These are phyloP conservation scores for Keithomyces neogunnii DNA, from an alignment of 2,329 filamentous ascomycete genomes.

Conservation along the genomic window DNA sequence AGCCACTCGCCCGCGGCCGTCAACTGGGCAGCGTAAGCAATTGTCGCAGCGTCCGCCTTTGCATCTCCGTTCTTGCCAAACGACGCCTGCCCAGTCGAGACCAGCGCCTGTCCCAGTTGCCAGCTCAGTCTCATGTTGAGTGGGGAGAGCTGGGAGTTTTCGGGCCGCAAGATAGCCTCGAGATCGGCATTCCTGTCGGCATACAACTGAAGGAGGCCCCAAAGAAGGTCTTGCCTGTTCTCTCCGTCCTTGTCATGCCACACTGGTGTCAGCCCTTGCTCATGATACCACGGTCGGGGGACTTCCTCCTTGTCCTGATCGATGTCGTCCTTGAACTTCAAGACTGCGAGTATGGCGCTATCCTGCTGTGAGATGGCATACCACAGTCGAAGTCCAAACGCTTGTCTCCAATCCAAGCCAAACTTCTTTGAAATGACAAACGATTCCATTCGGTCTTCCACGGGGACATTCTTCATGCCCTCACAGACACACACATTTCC, in stretches of 20 bases:
- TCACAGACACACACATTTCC: constrained; percentile 81
- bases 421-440: constrained; percentile 82
- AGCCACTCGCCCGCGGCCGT: constrained; percentile 58
- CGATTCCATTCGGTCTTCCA: constrained; percentile 71
- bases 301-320: constrained; percentile 60
- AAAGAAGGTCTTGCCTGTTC: constrained; percentile 68
- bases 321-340: constrained; percentile 66
- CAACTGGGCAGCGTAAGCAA: constrained; percentile 57
- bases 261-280: constrained; percentile 46
- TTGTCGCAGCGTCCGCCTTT: constrained; percentile 57
- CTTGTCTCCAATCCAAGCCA: constrained; percentile 83
- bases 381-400: constrained; percentile 86
- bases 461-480: constrained; percentile 61
- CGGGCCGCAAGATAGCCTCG: constrained; percentile 65
- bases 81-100: constrained; percentile 38
- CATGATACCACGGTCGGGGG: constrained; percentile 64
- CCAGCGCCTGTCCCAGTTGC: constrained; percentile 69
- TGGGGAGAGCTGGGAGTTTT: constrained; percentile 67
- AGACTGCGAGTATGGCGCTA: constrained; percentile 63
- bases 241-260: constrained; percentile 54
- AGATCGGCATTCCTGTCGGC: constrained; percentile 50
- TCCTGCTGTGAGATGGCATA: constrained; percentile 67
- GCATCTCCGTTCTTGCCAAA: constrained; percentile 46
- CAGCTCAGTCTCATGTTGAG: constrained; percentile 72
- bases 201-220: constrained; percentile 79